These are phyloP conservation scores for Trifolium repens DNA, from an alignment of 306 rosid genomes.

Conservation along the genomic window DNA sequence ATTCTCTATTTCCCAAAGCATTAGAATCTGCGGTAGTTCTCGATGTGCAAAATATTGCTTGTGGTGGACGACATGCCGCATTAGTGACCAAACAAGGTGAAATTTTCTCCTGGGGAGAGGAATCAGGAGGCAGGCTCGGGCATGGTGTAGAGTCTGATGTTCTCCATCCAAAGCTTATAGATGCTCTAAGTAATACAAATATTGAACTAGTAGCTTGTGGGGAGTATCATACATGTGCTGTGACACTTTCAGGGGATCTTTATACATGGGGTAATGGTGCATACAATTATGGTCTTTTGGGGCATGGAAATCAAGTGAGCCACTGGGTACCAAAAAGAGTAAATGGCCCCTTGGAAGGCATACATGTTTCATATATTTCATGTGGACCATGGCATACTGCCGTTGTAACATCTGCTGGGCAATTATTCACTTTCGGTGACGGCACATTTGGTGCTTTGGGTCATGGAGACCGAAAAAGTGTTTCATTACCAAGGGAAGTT, in stretches of 20 bases:
- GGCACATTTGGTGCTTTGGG: conserved; percentile 99
- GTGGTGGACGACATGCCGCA: conserved; percentile 96
- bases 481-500: conserved; percentile 91
- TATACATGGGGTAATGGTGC: conserved; percentile 99
- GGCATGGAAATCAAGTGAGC: conserved; percentile 98
- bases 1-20: conserved; percentile 91
- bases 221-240: conserved; percentile 97
- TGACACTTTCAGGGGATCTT: conserved; percentile 95
- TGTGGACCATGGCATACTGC: conserved; percentile 99
- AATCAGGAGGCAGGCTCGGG: conserved; percentile 98
- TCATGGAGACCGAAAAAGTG: conserved; percentile 82
- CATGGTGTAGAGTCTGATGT: conserved; percentile 97
- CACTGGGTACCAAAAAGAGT: conserved; percentile 99
- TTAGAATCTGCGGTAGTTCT: conserved; percentile 95
- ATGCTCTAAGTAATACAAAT: conserved; percentile 78
- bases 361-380: conserved; percentile 90
- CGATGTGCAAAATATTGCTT: conserved; percentile 94
- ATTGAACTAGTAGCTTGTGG: conserved; percentile 99
- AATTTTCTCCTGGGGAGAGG: conserved; percentile 99
- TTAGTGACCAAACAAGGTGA: conserved; percentile 98
- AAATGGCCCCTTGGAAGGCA: conserved; percentile 93
- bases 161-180: conserved; percentile 91
- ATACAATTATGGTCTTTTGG: conserved; percentile 90
- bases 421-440: conserved; percentile 95
- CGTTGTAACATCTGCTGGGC: conserved; percentile 96